Base-by-base conservation (phyloP, 139 green algal genomes). In the Chlorella sorokiniana region DNA sequence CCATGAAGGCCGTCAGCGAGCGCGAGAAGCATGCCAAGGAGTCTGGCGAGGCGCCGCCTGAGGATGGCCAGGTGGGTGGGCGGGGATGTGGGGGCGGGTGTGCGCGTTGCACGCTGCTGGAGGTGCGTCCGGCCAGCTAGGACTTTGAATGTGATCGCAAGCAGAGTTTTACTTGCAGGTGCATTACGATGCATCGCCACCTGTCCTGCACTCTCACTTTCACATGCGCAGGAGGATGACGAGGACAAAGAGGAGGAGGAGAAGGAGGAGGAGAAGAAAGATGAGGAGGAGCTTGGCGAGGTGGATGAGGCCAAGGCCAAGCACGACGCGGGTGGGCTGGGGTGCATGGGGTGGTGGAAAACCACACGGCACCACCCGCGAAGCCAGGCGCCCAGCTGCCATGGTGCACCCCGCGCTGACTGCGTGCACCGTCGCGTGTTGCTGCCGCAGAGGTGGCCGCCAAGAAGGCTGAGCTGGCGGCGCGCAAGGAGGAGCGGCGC, bases 1-100 rank as follows among this genome's bases (percentile, higher is more conserved):
- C 90, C 51, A 92, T 91, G 84, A 81, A 88, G 37, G 89, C 88
- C 38, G 91, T 95, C 16, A 83, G 87, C 33, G 81, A 91, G 81
- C 87, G 88, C 31, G 88, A 96, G 82, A 86, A 81, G 64, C 83
- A 82, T 16, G 69, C 37, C 31, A 86, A 93, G 81, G 81, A 88
- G 52, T 78, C 84, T 62, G 78, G 86, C 25, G 83, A 76, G 62
- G 79, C 48, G 9, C 68, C 76, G 11, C 67, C 76, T 23, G 72
- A 75, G 25, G 88, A 94, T 76, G 82, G 89, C 1, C 81, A 87
- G 11, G 81, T 87, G 72, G 61, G 79, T n/a, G 85, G 78, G 52
- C 51, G 52, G 37, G 81, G 71, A 9, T 76, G 85, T 37, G 61
- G 16, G 61, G 52, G 52, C 52, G 25, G 52, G 52, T 23, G 5